A percentile compares a stretch with the other conserved stretches of the same genome.
Conservation (phyloP, 164 flowering plant genomes). For the Euptelea pleiosperma region DNA sequence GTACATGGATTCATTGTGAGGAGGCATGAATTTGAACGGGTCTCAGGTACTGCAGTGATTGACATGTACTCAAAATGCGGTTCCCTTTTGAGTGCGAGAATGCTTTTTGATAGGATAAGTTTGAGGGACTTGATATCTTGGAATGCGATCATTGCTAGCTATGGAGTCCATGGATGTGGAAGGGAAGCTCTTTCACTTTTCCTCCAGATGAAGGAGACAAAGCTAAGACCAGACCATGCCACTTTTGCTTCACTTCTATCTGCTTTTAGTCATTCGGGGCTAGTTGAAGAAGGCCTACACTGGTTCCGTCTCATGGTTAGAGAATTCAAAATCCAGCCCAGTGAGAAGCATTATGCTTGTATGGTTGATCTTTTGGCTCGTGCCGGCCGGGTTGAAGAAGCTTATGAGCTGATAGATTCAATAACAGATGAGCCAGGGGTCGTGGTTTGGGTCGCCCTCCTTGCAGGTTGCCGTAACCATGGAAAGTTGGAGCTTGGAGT, state of each 20-base stretch:
- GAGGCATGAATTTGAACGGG: constrained; percentile 18
- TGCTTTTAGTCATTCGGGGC: constrained; percentile 34
- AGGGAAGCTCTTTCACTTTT: constrained; percentile 27
- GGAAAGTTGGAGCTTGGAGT: constrained; percentile 20
- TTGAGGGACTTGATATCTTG: constrained; percentile 25
- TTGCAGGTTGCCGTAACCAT: constrained; percentile 26
- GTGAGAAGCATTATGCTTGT: constrained; percentile 30
- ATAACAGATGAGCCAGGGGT: constrained; percentile 22
- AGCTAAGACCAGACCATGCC: constrained; percentile 22
- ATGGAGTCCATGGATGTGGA: constrained; percentile 31
- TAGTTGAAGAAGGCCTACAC: constrained; percentile 27
- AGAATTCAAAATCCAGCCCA: constrained; percentile 22
- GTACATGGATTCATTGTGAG: constrained; percentile 27
- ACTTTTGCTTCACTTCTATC: constrained; percentile 33
- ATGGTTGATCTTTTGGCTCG: constrained; percentile 36
- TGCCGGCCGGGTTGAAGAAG: constrained; percentile 25
- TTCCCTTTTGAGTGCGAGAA: constrained; percentile 20
- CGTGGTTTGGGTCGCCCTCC: constrained; percentile 29
- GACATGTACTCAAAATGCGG: constrained; percentile 39
- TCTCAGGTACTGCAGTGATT: constrained; percentile 28
- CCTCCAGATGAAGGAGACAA: constrained; percentile 17
- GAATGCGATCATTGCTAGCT: constrained; percentile 32
- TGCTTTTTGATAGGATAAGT: constrained; percentile 23
- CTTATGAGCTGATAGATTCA: constrained; percentile 18
- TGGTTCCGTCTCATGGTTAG: constrained; percentile 27